Percentiles rank a stretch among this genome's conserved stretches.
Conservation (phyloP, 23 red algal species). For the Gracilaria domingensis region DNA sequence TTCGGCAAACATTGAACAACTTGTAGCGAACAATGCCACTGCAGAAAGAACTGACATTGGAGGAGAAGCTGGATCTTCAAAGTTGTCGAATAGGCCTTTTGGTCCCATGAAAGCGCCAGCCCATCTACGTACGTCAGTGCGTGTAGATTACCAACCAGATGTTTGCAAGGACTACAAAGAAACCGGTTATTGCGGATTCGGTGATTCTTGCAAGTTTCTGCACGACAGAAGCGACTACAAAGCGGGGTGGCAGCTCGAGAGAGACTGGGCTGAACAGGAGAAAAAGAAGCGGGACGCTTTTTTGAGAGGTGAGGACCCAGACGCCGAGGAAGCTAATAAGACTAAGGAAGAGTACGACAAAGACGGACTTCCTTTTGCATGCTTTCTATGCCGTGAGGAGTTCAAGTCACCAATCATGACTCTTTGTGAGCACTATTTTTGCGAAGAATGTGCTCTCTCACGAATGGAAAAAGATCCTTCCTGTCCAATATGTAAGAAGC, state of each 20-base stretch:
- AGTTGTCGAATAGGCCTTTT: conserved; percentile 49
- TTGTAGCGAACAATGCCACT: conserved; percentile 6
- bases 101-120: conserved; percentile 75
- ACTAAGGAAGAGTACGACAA: conserved; percentile 39
- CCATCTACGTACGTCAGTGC: conserved; percentile 73
- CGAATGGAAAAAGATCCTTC: conserved; percentile 53
- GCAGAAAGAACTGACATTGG: conserved; percentile 57
- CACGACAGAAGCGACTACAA: conserved; percentile 85
- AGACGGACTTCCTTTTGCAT: conserved; percentile 87
- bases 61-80: conserved; percentile 7
- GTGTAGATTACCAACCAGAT: conserved; percentile 86
- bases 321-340: conserved; percentile 22
- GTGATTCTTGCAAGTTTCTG: conserved; percentile 94
- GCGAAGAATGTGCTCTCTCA: conserved; percentile 74
- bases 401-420: conserved; percentile 73
- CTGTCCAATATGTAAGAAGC: conserved; percentile 62
- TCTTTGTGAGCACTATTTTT: conserved; percentile 87
- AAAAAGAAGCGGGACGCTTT: conserved; percentile 46
- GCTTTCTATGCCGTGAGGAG: conserved; percentile 73
- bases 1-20: conserved; percentile 10
- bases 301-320: conserved; percentile 36
- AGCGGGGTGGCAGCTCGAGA: conserved; percentile 80
- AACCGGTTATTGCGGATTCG: conserved; percentile 91
- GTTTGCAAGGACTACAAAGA: conserved; percentile 96
- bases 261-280: conserved; percentile 75